phyloP scores from a whole-genome alignment of 176 grass and related monocot genomes.

The bread wheat (Triticum aestivum) region DNA sequence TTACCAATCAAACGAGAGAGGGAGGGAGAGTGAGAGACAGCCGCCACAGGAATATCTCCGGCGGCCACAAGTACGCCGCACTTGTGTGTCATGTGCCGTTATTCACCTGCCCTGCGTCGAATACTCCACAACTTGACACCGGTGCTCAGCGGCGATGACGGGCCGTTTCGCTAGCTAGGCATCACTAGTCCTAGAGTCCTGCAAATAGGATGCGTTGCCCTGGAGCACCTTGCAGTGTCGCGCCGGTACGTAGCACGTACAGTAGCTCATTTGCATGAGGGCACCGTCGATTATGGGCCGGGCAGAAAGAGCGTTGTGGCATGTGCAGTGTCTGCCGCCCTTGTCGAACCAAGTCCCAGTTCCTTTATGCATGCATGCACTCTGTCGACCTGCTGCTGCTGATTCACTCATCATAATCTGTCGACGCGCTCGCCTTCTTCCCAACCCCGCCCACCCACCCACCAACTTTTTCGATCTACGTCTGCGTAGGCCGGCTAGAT shows the following conservation, averaged over 20 bases:
- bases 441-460: not conserved
- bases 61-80: not conserved
- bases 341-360: constrained; percentile 1
- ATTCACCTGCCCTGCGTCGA: not conserved
- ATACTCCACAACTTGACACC: constrained; percentile 15
- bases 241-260: too few relatives aligned
- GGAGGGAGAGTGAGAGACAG: too few relatives aligned
- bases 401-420: not conserved
- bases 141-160: not conserved
- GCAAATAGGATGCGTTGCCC: not conserved
- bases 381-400: constrained; percentile 4
- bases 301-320: constrained; percentile 23
- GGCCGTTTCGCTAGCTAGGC: not conserved
- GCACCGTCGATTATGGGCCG: constrained; percentile 17
- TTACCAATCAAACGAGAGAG: too few relatives aligned
- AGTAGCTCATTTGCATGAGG: not conserved
- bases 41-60: not conserved
- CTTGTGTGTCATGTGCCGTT: not conserved
- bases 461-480: not conserved
- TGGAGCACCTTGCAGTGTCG: not conserved
- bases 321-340: constrained; percentile 36
- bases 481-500: not conserved
- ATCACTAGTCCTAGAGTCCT: not conserved
- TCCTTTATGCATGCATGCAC: constrained; percentile 1
- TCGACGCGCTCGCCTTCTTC: not conserved